Percentiles rank a stretch among this genome's conserved stretches.
Evolutionary conservation across 306 rosid species (phyloP).

Genomic region (Chamaecrista fasciculata): DNA sequence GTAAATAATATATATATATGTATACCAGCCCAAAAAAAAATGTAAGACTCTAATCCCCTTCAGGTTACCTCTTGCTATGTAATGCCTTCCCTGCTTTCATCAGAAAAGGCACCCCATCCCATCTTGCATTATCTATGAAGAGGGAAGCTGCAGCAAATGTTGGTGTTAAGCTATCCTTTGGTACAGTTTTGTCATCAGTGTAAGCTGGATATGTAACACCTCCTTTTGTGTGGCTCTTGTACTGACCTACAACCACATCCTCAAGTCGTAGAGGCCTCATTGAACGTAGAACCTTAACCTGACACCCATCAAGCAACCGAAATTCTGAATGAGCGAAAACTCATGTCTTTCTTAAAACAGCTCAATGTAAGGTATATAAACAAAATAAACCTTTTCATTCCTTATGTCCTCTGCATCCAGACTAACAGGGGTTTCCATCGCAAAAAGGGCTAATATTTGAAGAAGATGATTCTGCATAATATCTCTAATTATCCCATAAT

Average conservation of each 20-base stretch:
- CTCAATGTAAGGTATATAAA: conserved; percentile 14
- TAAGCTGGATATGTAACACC: conserved; percentile 75
- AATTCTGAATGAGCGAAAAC: not conserved
- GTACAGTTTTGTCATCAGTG: conserved; percentile 77
- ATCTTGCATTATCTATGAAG: conserved; percentile 87
- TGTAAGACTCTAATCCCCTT: not conserved
- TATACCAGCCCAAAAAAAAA: not conserved
- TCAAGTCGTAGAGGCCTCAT: conserved; percentile 78
- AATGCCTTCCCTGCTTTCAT: conserved; percentile 97
- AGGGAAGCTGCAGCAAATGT: conserved; percentile 95
- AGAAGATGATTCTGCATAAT: conserved; percentile 96
- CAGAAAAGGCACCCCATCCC: conserved; percentile 95
- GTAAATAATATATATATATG: not conserved
- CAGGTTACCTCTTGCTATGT: conserved; percentile 59
- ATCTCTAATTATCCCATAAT: conserved; percentile 89
- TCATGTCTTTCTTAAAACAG: not conserved
- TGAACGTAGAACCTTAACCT: conserved; percentile 90
- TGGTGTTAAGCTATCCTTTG: conserved; percentile 81
- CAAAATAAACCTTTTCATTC: conserved; percentile 72
- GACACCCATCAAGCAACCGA: conserved; percentile 32
- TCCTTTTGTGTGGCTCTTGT: conserved; percentile 80
- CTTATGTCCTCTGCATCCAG: conserved; percentile 92
- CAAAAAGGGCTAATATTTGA: conserved; percentile 91
- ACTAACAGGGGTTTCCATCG: conserved; percentile 97
- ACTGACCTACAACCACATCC: conserved; percentile 67